Conservation (phyloP, 441 rosid genomes). For the Iberis amara region DNA sequence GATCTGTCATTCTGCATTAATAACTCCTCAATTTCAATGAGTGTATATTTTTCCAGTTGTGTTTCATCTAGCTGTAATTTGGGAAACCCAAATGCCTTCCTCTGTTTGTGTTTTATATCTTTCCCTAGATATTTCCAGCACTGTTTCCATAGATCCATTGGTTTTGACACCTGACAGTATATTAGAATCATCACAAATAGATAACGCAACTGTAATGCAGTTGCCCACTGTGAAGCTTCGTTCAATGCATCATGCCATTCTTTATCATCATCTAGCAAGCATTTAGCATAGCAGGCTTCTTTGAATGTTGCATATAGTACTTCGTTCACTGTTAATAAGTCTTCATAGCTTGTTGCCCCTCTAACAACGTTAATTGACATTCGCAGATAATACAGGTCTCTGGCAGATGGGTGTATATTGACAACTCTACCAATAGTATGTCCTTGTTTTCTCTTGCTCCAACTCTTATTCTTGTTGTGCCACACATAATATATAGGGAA, state of each 20-base stretch:
- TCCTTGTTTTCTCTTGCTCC: background rate
- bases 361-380: background rate
- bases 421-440: background rate
- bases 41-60: conserved; percentile 2
- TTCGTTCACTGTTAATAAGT: background rate
- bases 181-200: conserved; percentile 3
- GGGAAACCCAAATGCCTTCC: too few species aligned
- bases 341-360: background rate
- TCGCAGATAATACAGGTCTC: background rate
- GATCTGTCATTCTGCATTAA: background rate
- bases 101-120: background rate
- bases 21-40: background rate
- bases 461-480: too few species aligned
- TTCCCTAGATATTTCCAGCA: conserved; percentile 4
- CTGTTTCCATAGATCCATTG: background rate
- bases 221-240: background rate
- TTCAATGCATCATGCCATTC: conserved; percentile 9
- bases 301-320: background rate
- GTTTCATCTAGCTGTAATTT: background rate
- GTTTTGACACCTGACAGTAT: background rate
- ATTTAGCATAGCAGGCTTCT: background rate
- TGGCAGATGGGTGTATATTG: background rate
- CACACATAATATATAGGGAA: conserved; percentile 3
- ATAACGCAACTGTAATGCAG: background rate
- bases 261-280: background rate